These are phyloP conservation scores for Cairneyella variabilis DNA, from an alignment of 495 filamentous ascomycete genomes.

Conservation along the genomic window DNA sequence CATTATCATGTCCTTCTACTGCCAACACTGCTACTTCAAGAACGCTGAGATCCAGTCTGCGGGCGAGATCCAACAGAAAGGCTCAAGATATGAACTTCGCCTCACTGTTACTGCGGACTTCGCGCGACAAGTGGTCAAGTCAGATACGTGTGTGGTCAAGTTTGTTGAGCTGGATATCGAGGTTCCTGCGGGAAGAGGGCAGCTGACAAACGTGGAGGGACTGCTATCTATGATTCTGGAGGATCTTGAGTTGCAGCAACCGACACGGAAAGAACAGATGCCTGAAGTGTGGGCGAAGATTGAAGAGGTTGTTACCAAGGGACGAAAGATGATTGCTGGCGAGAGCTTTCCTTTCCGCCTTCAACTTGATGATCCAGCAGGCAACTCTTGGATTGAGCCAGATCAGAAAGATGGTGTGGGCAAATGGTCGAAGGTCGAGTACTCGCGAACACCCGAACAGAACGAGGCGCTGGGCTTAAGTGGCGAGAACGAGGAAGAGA, in stretches of 20 bases:
- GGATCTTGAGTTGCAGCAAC: slow-evolving; percentile 72
- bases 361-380: slow-evolving; percentile 81
- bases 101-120: slow-evolving; percentile 68
- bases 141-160: slow-evolving; percentile 75
- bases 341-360: slow-evolving; percentile 83
- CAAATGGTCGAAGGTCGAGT: slow-evolving; percentile 81
- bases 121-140: slow-evolving; percentile 84
- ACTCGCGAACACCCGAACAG: slow-evolving; percentile 74
- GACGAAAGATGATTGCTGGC: slow-evolving; percentile 68
- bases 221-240: slow-evolving; percentile 70
- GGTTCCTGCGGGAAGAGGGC: slow-evolving; percentile 81
- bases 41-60: slow-evolving; percentile 93
- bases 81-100: slow-evolving; percentile 71
- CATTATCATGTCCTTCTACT: slow-evolving; percentile 94
- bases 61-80: slow-evolving; percentile 83
- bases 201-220: slow-evolving; percentile 90
- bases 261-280: slow-evolving; percentile 62
- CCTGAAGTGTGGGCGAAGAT: slow-evolving; percentile 77
- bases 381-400: slow-evolving; percentile 97
- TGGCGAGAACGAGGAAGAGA: slow-evolving; percentile 24
- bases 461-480: slow-evolving; percentile 66
- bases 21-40: slow-evolving; percentile 78
- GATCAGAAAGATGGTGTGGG: slow-evolving; percentile 66
- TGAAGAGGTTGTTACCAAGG: slow-evolving; percentile 62
- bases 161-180: slow-evolving; percentile 87